Base-by-base conservation (phyloP, 371 early-diverging fungal species). In the Mortierella sp. region DNA sequence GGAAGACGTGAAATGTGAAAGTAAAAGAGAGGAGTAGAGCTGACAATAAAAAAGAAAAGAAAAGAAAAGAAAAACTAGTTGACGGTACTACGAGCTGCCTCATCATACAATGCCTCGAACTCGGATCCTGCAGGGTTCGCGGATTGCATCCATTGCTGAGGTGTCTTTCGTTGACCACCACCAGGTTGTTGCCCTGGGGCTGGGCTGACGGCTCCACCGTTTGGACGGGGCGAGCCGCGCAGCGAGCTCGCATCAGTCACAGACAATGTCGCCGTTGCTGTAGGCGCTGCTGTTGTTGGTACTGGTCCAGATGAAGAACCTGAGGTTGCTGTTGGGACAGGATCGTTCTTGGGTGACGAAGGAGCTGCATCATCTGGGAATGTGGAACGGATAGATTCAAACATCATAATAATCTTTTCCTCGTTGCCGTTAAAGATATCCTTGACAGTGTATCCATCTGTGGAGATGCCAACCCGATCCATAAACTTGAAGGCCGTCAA, bases 401-500 rank as follows among this genome's bases (percentile, higher is more conserved):
- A 72, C 87, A 89, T 85, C 52, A 83, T 66, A 62, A 84, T 66
- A 53, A 89, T 86, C 69, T 86, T 89, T 6, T 81, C 84, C 67
- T 89, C 88, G 29, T 85, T 85, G 19, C 88, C 89, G 62, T 84
- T 83, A 73, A 83, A 87, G 48, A 89, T 80, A 57, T 89, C 89
- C 84, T 87, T 83, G 64, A 86, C 84, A 0, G 86, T 87, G 61
- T 79, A 87, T 15, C 86, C 87, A 25, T 86, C 84, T 0, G 86
- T 83, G 21, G 82, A 83, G 45, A 87, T 81, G 7, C 86, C 87
- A 28, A 86, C 86, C 7, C 84, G 75, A 25, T 83, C 83, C 87
- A 89, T 85, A 53, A 89, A 89, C 58, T 88, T 86, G 75, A 89
- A 87, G 0, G 84, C 87, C 9, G 84, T 80, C n/a, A 85, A 77